phyloP scores from a whole-genome alignment of 176 grass and related monocot genomes.

The barley (Hordeum vulgare) region MorexV3_pseudomolecules_assembly NC_058519.1:437014945-437015444 shows the following conservation, averaged over 20 bases:
- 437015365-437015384: conserved; percentile 43
- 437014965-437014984: neutral
- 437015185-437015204: conserved; percentile 40
- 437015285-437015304: neutral
- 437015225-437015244: neutral
- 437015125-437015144: conserved; percentile 45
- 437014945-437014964: neutral
- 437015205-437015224: conserved; percentile 39
- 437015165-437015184: conserved; percentile 38
- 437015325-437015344: conserved; percentile 72
- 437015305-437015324: conserved; percentile 36
- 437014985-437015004: neutral
- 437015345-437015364: conserved; percentile 36
- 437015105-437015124: conserved; percentile 2
- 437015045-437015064: conserved; percentile 33
- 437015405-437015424: conserved; percentile 5
- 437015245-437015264: neutral
- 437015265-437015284: neutral
- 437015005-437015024: conserved; percentile 18
- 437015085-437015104: conserved; percentile 38
- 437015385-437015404: conserved; percentile 43
- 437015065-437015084: conserved; percentile 41
- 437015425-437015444: neutral
- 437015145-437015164: conserved; percentile 31
- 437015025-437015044: conserved; percentile 66